Conservation (phyloP, 306 rosid species). For the Cercis canadensis region DNA sequence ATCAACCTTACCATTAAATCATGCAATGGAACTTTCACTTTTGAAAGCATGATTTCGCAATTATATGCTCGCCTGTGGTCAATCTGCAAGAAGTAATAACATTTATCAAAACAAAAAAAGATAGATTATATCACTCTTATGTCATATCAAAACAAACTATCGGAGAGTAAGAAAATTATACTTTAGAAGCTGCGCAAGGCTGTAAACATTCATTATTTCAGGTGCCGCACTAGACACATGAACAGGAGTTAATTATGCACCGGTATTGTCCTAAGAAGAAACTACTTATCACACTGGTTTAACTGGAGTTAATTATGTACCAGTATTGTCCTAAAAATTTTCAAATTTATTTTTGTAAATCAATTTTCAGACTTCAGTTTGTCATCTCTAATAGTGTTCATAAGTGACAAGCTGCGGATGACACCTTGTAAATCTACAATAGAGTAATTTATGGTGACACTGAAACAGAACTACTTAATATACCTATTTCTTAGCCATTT, state of each 20-base stretch:
- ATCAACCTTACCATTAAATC: constrained; percentile 79
- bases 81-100: constrained; percentile 55
- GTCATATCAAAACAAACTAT: constrained; percentile 24
- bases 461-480: constrained; percentile 20
- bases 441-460: neutral
- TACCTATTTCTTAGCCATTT: constrained; percentile 10
- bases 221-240: constrained; percentile 23
- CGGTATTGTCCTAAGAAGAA: neutral
- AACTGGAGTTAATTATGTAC: constrained; percentile 15
- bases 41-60: constrained; percentile 97
- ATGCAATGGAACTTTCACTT: constrained; percentile 85
- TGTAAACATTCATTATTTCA: constrained; percentile 30
- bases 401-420: constrained; percentile 20
- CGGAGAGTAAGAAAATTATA: constrained; percentile 4
- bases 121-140: neutral
- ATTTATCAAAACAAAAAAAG: constrained; percentile 21
- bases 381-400: constrained; percentile 12
- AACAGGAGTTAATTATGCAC: neutral
- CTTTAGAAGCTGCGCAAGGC: constrained; percentile 29
- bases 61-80: constrained; percentile 93
- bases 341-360: constrained; percentile 5
- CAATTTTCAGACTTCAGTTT: constrained; percentile 28
- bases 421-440: constrained; percentile 22
- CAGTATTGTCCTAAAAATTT: constrained; percentile 23
- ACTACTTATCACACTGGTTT: constrained; percentile 12